phyloP scores from a whole-genome alignment of 495 filamentous ascomycete genomes.

The Neurospora pannonica region DNA sequence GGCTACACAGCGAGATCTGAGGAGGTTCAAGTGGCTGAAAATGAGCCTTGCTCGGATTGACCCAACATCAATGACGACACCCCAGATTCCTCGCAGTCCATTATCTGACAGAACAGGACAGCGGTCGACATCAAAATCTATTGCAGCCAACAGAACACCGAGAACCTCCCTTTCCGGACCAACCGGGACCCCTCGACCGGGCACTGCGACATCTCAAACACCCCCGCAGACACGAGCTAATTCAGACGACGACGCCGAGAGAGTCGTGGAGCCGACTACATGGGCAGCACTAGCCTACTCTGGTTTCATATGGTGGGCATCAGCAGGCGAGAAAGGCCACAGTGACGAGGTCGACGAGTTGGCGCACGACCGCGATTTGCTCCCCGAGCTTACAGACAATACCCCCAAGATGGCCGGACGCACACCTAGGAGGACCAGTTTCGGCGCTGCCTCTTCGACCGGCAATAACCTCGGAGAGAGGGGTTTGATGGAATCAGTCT shows the following conservation, averaged over 20 bases:
- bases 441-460: constrained; percentile 8
- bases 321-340: constrained; percentile 74
- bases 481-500: constrained; percentile 24
- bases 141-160: constrained; percentile 7
- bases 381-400: constrained; percentile 28
- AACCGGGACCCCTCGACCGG: constrained; percentile 16
- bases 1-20: constrained; percentile 84
- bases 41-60: constrained; percentile 51
- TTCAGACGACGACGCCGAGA: constrained; percentile 34
- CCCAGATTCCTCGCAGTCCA: constrained; percentile 14
- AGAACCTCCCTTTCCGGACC: constrained; percentile 15
- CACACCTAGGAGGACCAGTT: constrained; percentile 22
- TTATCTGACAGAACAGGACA: background rate
- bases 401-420: background rate
- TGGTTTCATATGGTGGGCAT: constrained; percentile 97
- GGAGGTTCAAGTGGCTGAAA: constrained; percentile 66
- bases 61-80: constrained; percentile 5
- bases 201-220: constrained; percentile 6
- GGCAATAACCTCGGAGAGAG: background rate
- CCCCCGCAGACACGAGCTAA: constrained; percentile 3
- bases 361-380: constrained; percentile 36
- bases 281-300: constrained; percentile 86
- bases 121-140: background rate
- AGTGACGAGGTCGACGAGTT: constrained; percentile 39
- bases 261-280: constrained; percentile 65